A percentile compares a stretch with the other conserved stretches of the same genome.
Conservation (phyloP, 768 basidiomycete genomes). For the Favolaschia claudopus region DNA sequence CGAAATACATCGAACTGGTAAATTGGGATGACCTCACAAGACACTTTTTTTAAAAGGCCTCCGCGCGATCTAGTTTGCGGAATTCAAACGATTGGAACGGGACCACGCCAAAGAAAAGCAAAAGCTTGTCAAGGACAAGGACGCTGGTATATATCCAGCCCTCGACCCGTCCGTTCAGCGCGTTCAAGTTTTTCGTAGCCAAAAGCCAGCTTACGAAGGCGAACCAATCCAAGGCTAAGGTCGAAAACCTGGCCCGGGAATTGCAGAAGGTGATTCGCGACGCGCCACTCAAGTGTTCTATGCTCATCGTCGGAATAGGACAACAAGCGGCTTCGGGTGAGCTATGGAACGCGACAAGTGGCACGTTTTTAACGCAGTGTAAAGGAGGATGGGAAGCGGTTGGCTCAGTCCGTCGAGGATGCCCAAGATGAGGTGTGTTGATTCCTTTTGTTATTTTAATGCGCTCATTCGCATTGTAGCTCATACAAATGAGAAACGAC, state of each 20-base stretch:
- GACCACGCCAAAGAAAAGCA: constrained; percentile 94
- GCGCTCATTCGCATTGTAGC: constrained; percentile 47
- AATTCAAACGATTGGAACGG: constrained; percentile 85
- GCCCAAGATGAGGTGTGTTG: constrained; percentile 83
- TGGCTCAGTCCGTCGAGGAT: constrained; percentile 83
- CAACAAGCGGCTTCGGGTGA: constrained; percentile 86
- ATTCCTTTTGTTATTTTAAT: neutral
- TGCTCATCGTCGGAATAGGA: constrained; percentile 56
- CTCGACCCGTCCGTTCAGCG: neutral
- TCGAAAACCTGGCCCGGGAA: constrained; percentile 90
- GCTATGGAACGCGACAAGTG: constrained; percentile 28
- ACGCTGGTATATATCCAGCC: constrained; percentile 66
- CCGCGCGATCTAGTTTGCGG: constrained; percentile 71
- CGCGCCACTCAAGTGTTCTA: neutral
- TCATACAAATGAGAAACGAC: constrained; percentile 82
- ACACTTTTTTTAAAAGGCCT: constrained; percentile 1
- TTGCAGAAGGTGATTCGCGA: constrained; percentile 76
- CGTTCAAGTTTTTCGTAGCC: constrained; percentile 50
- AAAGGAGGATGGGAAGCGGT: constrained; percentile 86
- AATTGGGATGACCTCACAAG: constrained; percentile 29
- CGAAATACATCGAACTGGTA: constrained; percentile 90
- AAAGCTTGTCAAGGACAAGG: constrained; percentile 90
- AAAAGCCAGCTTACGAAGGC: constrained; percentile 88
- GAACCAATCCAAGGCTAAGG: constrained; percentile 87
- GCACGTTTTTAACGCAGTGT: constrained; percentile 32